phyloP scores from a whole-genome alignment of 2,329 filamentous ascomycete species.

The Elsinoe batatas region DNA sequence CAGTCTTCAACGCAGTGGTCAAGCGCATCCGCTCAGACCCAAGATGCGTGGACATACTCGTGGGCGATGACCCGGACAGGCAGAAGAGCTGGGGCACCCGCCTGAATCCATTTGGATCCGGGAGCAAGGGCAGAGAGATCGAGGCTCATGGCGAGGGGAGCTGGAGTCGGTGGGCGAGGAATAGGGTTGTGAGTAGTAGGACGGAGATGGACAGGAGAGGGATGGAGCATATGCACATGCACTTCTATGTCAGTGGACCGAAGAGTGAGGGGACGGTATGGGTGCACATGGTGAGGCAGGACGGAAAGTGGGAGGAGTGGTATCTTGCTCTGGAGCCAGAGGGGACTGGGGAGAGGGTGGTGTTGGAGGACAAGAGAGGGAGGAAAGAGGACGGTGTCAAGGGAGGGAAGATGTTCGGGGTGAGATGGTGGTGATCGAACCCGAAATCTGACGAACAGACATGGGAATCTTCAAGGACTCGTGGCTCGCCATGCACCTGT shows the following conservation, averaged over 20 bases:
- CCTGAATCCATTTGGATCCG: slow-evolving; percentile 32
- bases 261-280: slow-evolving; percentile 62
- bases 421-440: slow-evolving; percentile 47
- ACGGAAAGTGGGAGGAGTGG: slow-evolving; percentile 64
- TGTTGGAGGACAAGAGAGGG: slow-evolving; percentile 52
- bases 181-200: slow-evolving; percentile 39
- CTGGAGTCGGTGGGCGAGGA: slow-evolving; percentile 67
- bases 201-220: slow-evolving; percentile 62
- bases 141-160: slow-evolving; percentile 72
- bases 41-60: slow-evolving; percentile 63
- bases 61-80: slow-evolving; percentile 36
- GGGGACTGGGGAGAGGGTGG: slow-evolving; percentile 50
- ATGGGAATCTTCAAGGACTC: too few species aligned
- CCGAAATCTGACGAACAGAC: too few species aligned
- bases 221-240: slow-evolving; percentile 70
- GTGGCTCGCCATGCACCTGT: too few species aligned
- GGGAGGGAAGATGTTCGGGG: slow-evolving; percentile 47
- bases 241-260: slow-evolving; percentile 78
- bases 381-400: slow-evolving; percentile 33
- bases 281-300: slow-evolving; percentile 64
- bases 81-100: slow-evolving; percentile 26
- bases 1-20: slow-evolving; percentile 80
- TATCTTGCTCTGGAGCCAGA: slow-evolving; percentile 72
- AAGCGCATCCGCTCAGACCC: slow-evolving; percentile 65
- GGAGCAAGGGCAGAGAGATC: slow-evolving; percentile 45